Evolutionary conservation across 2,329 filamentous ascomycete species (phyloP), one percentile per base, ranked within the genome.

Genomic region (Catunica adiposa): DNA sequence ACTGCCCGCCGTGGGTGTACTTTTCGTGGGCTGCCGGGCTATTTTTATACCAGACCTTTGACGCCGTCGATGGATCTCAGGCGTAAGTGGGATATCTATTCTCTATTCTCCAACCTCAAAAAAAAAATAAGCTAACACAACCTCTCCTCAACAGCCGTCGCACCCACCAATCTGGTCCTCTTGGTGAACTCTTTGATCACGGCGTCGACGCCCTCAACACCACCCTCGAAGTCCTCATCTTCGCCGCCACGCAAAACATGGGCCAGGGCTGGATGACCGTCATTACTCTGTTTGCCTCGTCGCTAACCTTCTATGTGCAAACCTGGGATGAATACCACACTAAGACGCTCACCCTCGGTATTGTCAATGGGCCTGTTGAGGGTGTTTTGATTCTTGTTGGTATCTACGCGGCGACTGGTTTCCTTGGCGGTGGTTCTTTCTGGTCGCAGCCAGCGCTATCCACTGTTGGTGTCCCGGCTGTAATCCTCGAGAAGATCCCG

Each of bases 291-390:
- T 95, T 94, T 70, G 86, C 84, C 62, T 83, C 86, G 5, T 80
- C 90, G 58, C 74, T 94, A 63, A 96, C 92, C n/a, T 98, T 98
- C 69, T 97, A 97, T 68, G 84, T 97, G 44, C 92, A 97, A 68
- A 97, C 92, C 34, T 98, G 92, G 92, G 92, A 98, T 66, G 92
- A 97, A 68, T 98, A 97, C 71, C 90, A 97, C 71, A 98, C 92
- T 53, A 89, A 96, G 69, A 92, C 89, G 2, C 78, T 98, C 51
- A 96, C 89, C 1, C 79, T 98, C 4, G 92, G 92, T 58, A 73
- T 97, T 60, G 77, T 98, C 61, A 96, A 90, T 61, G 92, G 92
- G 0, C 92, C 92, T 3, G 92, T 98, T 38, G 92, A 98, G 70
- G 92, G 92, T 53, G 84, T 98, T 56, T 71, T 97, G 50, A 89